A percentile compares a stretch with the other conserved stretches of the same genome.
These are phyloP conservation scores for Kodamaea restingae DNA, from an alignment of 805 yeast genomes.

Conservation along the genomic window DNA sequence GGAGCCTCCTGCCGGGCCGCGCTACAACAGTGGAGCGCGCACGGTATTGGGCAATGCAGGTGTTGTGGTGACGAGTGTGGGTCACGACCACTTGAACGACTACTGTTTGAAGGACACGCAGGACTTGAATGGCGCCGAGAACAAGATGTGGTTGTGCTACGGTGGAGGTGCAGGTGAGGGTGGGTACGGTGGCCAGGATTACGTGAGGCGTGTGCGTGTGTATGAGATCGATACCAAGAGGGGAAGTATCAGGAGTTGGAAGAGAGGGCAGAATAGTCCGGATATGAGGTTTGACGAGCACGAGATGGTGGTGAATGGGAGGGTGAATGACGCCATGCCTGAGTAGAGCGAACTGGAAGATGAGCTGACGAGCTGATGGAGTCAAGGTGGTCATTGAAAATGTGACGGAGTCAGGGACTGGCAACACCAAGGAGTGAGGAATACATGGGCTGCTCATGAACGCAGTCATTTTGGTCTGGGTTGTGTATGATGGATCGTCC, in stretches of 20 bases:
- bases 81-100: conserved; percentile 96
- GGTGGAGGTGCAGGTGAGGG: conserved; percentile 96
- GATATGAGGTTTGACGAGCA: conserved; percentile 47
- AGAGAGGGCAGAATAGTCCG: conserved; percentile 60
- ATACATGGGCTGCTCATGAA: conserved; percentile 64
- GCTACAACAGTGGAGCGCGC: conserved; percentile 63
- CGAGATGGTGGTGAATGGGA: conserved; percentile 44
- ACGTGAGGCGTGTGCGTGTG: conserved; percentile 70
- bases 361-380: too few species aligned
- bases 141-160: conserved; percentile 77
- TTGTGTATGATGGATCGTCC: conserved; percentile 68
- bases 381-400: too few species aligned
- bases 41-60: conserved; percentile 58
- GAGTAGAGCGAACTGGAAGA: background rate
- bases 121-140: conserved; percentile 22
- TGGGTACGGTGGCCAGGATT: conserved; percentile 92
- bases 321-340: conserved; percentile 12
- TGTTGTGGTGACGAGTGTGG: conserved; percentile 72
- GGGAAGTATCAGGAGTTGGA: conserved; percentile 62
- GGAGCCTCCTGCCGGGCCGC: conserved; percentile 81
- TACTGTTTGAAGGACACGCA: conserved; percentile 63
- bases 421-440: conserved; percentile 58
- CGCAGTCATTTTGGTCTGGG: conserved; percentile 63
- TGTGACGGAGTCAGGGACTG: too few species aligned
- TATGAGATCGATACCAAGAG: conserved; percentile 58